Evolutionary conservation across 176 grass and related monocot genomes (phyloP).

Genomic region (Juncus effusus): DNA sequence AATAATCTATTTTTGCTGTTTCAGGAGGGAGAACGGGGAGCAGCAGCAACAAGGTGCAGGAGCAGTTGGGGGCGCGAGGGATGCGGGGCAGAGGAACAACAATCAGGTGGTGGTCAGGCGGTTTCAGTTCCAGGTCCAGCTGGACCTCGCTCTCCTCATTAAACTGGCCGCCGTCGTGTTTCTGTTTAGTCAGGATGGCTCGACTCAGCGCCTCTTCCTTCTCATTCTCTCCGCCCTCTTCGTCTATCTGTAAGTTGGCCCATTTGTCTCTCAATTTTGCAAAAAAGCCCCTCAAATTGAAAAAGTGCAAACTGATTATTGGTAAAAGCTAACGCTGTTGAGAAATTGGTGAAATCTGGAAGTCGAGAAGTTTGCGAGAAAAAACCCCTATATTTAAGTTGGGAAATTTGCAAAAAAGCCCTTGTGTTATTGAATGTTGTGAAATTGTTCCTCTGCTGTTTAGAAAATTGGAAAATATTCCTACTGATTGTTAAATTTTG

Average conservation of each 20-base stretch:
- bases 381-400: background rate
- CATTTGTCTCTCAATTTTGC: no score
- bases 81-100: slow-evolving; percentile 51
- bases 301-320: no score
- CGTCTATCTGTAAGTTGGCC: slow-evolving; percentile 71
- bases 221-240: slow-evolving; percentile 70
- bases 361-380: no score
- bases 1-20: slow-evolving; percentile 34
- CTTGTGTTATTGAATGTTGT: no score
- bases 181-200: slow-evolving; percentile 84
- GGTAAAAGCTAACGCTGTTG: no score
- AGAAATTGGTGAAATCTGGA: no score
- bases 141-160: slow-evolving; percentile 74
- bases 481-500: no score
- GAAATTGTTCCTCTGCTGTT: no score
- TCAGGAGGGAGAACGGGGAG: slow-evolving; percentile 54
- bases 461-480: no score
- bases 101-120: slow-evolving; percentile 88
- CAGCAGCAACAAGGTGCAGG: slow-evolving; percentile 18
- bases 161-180: slow-evolving; percentile 91
- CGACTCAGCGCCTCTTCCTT: slow-evolving; percentile 71
- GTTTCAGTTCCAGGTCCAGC: slow-evolving; percentile 87
- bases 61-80: slow-evolving; percentile 14
- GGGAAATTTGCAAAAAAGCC: no score
- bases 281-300: no score